Base-by-base conservation (phyloP, 371 early-diverging fungal species). In the Apophysomyces ossiformis region DNA sequence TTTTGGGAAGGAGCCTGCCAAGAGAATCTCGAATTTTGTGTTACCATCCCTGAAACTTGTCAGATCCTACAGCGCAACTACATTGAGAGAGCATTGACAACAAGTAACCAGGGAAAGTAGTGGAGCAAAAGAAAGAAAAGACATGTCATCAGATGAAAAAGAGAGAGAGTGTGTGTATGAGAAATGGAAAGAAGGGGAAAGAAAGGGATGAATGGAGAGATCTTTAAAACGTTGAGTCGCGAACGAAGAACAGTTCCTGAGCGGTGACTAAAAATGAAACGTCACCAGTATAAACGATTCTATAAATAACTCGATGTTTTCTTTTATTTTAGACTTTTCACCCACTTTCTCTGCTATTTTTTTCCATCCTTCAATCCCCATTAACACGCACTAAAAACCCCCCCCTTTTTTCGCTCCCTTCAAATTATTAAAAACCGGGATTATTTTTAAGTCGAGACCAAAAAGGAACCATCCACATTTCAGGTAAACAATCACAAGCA, bases 391-490 rank as follows among this genome's bases (percentile, higher is more conserved):
- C 21, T 56, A 41, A 26, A 18, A 6, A 41, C 15, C 57, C 32
- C 15, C 57, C 32, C 45, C 32, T 57, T 45, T 44, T 57, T 58
- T 45, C 44, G n/a, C 21, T 66, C 50, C 32, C 57, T 61, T 21
- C 36, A 8, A 39, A 46, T 15, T 16, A 54, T 37, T 39, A 46
- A 39, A 13, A 36, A 39, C 36, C 37, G 54, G 54, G 60, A 41
- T 18, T 60, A 50, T 62, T 36, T 39, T 26, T n/a, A 63, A 50
- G 54, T 50, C 54, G 54, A 50, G 54, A 50, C 54, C 54, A 50
- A 50, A 50, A 50, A 50, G 54, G 54, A 50, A 50, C 54, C 16
- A 50, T 50, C 54, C 54, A 50, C 54, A 50, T 50, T 50, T 50
- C 54, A 50, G 54, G 54, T 50, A 50, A 50, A 50, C 54, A 50